Evolutionary conservation across 2,329 filamentous ascomycete genomes (phyloP).

Genomic region (Fusarium virguliforme): DNA sequence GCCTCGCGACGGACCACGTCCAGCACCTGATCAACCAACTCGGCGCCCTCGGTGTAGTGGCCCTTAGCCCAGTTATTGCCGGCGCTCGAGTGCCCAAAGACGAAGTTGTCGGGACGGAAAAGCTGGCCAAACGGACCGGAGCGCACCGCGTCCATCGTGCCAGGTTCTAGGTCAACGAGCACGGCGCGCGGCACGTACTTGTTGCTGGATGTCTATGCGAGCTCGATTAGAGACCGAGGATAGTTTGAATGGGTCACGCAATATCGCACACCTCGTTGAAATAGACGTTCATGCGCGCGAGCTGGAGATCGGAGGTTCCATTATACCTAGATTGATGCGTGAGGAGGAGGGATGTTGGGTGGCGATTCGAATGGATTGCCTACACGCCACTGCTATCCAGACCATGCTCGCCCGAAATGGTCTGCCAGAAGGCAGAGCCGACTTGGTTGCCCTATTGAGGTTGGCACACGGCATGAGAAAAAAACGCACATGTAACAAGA

Average conservation of each 20-base stretch:
- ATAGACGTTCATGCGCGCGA: constrained; percentile 99
- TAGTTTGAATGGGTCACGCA: constrained; percentile 50
- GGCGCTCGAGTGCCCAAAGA: constrained; percentile 98
- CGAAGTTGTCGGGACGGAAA: constrained; percentile 99
- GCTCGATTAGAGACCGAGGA: neutral
- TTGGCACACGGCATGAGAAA: constrained; percentile 55
- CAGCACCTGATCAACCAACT: constrained; percentile 96
- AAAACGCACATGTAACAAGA: constrained; percentile 5
- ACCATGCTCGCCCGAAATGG: constrained; percentile 90
- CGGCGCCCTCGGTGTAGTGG: constrained; percentile 95
- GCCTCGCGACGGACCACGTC: constrained; percentile 98
- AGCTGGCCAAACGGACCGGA: constrained; percentile 97
- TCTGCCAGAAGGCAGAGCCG: constrained; percentile 99
- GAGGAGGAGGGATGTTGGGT: constrained; percentile 1
- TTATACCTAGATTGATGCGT: constrained; percentile 69
- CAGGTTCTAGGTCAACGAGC: constrained; percentile 98
- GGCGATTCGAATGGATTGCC: constrained; percentile 3
- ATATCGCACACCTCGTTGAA: constrained; percentile 77
- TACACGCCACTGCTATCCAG: constrained; percentile 96
- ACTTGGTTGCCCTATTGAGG: constrained; percentile 94
- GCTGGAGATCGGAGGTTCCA: constrained; percentile 96
- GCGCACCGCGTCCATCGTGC: constrained; percentile 99
- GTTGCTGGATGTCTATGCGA: constrained; percentile 84
- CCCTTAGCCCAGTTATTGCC: constrained; percentile 77
- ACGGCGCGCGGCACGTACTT: constrained; percentile 70